Evolutionary conservation across 2,329 filamentous ascomycete species (phyloP).

Genomic region (Dryadomyces quercivorus): DNA sequence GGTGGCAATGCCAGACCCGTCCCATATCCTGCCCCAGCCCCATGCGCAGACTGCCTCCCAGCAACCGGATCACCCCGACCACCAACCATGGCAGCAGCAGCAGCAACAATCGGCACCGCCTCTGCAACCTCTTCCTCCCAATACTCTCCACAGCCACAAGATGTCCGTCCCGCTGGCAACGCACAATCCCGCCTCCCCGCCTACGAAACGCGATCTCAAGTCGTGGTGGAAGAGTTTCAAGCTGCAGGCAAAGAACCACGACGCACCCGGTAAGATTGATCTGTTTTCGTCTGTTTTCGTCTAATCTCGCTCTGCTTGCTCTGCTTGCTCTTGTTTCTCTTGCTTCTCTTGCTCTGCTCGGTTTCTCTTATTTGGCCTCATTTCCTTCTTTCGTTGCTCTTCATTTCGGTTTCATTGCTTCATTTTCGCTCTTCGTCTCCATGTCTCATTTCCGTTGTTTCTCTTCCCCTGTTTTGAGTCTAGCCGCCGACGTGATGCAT

Average conservation of each 20-base stretch:
- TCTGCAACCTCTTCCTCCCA: slow-evolving; percentile 7
- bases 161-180: slow-evolving; percentile 5
- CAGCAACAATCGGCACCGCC: slow-evolving; percentile 1
- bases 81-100: background rate
- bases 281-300: no score
- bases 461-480: no score
- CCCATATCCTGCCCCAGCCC: background rate
- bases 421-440: background rate
- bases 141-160: slow-evolving; percentile 2
- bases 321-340: no score
- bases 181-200: slow-evolving; percentile 51
- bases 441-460: no score
- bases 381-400: no score
- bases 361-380: no score
- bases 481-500: no score
- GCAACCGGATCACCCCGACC: background rate
- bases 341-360: no score
- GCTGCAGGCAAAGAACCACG: slow-evolving; percentile 46
- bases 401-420: background rate
- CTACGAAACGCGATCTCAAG: slow-evolving; percentile 75
- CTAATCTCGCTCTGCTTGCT: no score
- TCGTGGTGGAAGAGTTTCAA: slow-evolving; percentile 99
- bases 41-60: background rate
- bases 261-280: slow-evolving; percentile 17
- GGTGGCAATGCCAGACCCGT: background rate